Conservation (phyloP, 129 eudicot species). For the Flaveria bidentis region DNA sequence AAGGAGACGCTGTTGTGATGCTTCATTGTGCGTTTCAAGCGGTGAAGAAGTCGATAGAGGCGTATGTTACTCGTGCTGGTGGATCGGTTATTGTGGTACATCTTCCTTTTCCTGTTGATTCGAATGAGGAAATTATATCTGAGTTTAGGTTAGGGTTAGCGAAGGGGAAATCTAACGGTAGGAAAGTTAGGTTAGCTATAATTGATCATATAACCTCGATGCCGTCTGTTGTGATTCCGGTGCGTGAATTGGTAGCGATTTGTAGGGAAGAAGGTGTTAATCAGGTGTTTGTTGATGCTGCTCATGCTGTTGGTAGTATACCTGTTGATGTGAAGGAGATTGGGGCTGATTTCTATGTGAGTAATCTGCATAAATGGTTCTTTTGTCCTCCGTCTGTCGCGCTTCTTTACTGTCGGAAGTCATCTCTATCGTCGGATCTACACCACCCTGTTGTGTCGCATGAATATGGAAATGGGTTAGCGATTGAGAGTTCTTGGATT, state of each 20-base stretch:
- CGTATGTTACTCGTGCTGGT: constrained; percentile 77
- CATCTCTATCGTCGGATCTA: constrained; percentile 32
- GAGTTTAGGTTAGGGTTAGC: constrained; percentile 60
- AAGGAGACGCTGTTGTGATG: constrained; percentile 69
- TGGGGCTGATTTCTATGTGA: constrained; percentile 89
- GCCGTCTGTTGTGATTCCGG: constrained; percentile 80
- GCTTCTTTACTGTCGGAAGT: constrained; percentile 60
- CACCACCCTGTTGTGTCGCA: constrained; percentile 91
- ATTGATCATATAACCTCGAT: constrained; percentile 87
- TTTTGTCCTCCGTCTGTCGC: constrained; percentile 90
- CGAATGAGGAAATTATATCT: constrained; percentile 42
- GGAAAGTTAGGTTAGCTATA: constrained; percentile 73
- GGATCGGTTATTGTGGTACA: constrained; percentile 71
- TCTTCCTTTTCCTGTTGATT: constrained; percentile 64
- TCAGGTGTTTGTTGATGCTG: constrained; percentile 77
- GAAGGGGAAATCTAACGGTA: constrained; percentile 48
- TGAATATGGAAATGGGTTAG: constrained; percentile 84
- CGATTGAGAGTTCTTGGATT: constrained; percentile 90
- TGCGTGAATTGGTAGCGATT: constrained; percentile 65
- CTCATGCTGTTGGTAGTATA: constrained; percentile 76
- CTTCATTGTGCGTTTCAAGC: constrained; percentile 81
- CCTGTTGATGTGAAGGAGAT: constrained; percentile 66
- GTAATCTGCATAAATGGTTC: constrained; percentile 92
- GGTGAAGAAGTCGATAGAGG: constrained; percentile 78
- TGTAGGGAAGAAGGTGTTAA: constrained; percentile 81